Conservation (phyloP, 2,329 filamentous ascomycete genomes). For the Ophiosphaerella herpotricha region DNA sequence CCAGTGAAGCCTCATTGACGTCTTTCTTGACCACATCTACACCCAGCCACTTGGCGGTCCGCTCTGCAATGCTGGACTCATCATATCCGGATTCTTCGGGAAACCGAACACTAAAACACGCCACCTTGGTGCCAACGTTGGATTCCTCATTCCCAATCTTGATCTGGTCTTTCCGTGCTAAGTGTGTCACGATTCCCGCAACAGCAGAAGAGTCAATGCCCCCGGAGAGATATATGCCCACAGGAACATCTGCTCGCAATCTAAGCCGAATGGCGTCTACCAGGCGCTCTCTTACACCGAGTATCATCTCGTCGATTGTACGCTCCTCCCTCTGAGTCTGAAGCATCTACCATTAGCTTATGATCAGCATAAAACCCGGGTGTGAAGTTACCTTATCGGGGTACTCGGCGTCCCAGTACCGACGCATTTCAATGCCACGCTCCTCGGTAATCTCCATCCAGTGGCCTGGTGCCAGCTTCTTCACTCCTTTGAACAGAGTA, state of each 20-base stretch:
- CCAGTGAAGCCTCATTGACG: slow-evolving; percentile 52
- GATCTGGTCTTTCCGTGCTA: slow-evolving; percentile 24
- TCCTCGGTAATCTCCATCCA: not conserved
- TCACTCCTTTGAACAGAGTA: slow-evolving; percentile 57
- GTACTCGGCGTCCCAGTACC: too few relatives aligned
- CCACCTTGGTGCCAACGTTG: too few relatives aligned
- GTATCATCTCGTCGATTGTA: slow-evolving; percentile 23
- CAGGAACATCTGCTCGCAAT: slow-evolving; percentile 61
- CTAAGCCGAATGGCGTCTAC: slow-evolving; percentile 58
- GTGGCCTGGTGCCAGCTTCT: slow-evolving; percentile 49
- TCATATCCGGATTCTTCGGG: too few relatives aligned
- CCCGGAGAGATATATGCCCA: slow-evolving; percentile 62
- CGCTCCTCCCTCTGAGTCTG: too few relatives aligned
- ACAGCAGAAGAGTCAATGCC: slow-evolving; percentile 63
- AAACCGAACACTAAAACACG: too few relatives aligned
- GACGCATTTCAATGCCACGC: too few relatives aligned
- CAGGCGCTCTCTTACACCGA: slow-evolving; percentile 55
- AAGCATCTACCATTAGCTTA: too few relatives aligned
- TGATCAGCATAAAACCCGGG: too few relatives aligned
- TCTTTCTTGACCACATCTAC: slow-evolving; percentile 45
- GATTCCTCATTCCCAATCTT: too few relatives aligned
- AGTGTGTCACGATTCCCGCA: slow-evolving; percentile 60
- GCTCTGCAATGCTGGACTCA: slow-evolving; percentile 44
- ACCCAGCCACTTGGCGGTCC: slow-evolving; percentile 54
- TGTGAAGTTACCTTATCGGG: too few relatives aligned